Evolutionary conservation across 2,329 filamentous ascomycete species (phyloP).

Genomic region (Colletotrichum graminicola): DNA sequence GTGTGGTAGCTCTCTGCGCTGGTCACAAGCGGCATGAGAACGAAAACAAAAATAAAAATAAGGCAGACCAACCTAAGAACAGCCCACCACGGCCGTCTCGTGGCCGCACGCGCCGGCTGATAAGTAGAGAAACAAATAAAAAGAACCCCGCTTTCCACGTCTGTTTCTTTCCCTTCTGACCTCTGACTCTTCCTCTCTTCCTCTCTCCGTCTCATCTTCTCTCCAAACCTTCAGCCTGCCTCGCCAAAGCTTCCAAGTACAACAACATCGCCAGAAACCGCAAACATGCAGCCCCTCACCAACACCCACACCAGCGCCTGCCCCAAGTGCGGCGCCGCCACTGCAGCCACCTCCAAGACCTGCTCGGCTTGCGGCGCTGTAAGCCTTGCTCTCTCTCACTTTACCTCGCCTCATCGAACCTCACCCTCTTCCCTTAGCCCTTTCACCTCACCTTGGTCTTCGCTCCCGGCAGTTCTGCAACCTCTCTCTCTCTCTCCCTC

Average conservation of each 20-base stretch:
- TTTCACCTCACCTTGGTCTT: neutral
- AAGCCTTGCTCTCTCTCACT: conserved; percentile 49
- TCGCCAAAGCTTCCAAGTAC: neutral
- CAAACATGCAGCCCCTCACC: conserved; percentile 48
- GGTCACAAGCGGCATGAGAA: conserved; percentile 19
- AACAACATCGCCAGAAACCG: conserved; percentile 17
- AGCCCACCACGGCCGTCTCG: conserved; percentile 8
- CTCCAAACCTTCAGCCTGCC: conserved; percentile 1
- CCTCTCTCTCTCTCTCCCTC: conserved; percentile 4
- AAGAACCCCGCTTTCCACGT: conserved; percentile 28
- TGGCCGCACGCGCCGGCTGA: conserved; percentile 13
- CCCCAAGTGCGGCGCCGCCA: conserved; percentile 68
- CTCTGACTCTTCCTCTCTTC: neutral
- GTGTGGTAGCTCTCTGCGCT: conserved; percentile 26
- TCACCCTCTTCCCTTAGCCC: conserved; percentile 3
- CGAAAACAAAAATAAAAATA: neutral
- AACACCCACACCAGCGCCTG: conserved; percentile 58
- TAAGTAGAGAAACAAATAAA: neutral
- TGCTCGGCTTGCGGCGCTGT: conserved; percentile 70
- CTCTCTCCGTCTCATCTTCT: conserved; percentile 8
- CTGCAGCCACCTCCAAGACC: conserved; percentile 61
- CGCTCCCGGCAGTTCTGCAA: neutral
- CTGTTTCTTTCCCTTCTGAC: neutral
- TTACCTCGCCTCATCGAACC: neutral
- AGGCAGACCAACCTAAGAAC: conserved; percentile 2